These are phyloP conservation scores for Verticillium zaregamsianum DNA, from an alignment of 2,329 filamentous ascomycete genomes.

Conservation along the genomic window DNA sequence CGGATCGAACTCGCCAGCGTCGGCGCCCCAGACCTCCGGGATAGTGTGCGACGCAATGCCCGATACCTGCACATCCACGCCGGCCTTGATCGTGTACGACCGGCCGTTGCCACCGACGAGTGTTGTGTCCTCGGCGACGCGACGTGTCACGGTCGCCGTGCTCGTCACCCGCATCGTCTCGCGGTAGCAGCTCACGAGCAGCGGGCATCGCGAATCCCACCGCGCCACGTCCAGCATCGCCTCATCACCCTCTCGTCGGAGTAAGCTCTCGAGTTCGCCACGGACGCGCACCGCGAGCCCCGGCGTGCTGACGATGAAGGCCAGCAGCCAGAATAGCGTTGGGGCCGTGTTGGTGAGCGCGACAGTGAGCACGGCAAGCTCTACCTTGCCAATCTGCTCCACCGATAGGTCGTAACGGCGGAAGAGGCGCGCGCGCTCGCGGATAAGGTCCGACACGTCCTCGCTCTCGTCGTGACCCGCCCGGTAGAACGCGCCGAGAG, in stretches of 20 bases:
- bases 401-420: conserved; percentile 22
- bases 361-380: conserved; percentile 23
- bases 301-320: conserved; percentile 21
- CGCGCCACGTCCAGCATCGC: conserved; percentile 29
- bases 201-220: no score
- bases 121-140: conserved; percentile 38
- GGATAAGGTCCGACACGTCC: conserved; percentile 20
- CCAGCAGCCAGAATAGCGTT: conserved; percentile 30
- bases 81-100: no score
- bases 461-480: conserved; percentile 19
- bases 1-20: conserved; percentile 19
- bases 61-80: no score
- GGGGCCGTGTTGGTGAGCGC: conserved; percentile 30
- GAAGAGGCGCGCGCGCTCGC: conserved; percentile 21
- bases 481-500: conserved; percentile 26
- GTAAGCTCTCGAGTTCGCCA: conserved; percentile 16
- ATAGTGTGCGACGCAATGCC: no score
- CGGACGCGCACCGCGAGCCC: conserved; percentile 22
- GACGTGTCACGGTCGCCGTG: conserved; percentile 31
- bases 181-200: conserved; percentile 39
- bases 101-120: no score
- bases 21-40: no score
- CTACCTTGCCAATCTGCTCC: conserved; percentile 22
- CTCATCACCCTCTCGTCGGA: conserved; percentile 2
- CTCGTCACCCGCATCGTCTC: conserved; percentile 39